Evolutionary conservation across 495 filamentous ascomycete species (phyloP), one percentile per base, ranked within the genome.

Genomic region (Astrothelium subdiscretum): DNA sequence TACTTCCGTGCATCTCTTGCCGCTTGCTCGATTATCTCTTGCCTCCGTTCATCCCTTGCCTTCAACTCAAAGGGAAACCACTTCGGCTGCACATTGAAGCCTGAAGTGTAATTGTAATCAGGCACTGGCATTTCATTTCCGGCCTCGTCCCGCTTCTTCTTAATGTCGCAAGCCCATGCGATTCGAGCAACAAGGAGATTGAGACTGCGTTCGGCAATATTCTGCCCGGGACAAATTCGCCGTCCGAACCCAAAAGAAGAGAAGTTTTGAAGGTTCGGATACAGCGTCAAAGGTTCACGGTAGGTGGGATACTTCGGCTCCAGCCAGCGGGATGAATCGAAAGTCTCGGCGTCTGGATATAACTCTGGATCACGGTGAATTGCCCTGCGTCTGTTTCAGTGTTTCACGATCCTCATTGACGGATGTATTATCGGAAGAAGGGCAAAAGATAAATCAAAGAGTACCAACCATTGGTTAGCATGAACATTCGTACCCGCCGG

Each of bases 141-240:
- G 12, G 71, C 65, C 0, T 59, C 58, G 52, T 74, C 73, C 22
- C 65, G 68, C 65, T 77, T 77, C 68, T 79, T 79, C 57, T 60
- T 69, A 15, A 85, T 70, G 66, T 80, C 61, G 38, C 77, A 79
- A 0, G 75, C 80, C 83, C 83, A 85, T 5, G 78, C 75, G 60
- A 83, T 66, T 5, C 79, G 77, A 52, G 80, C 77, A 73, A 82
- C 77, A 48, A 73, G 67, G 1, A 84, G 71, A 64, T 79, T 78
- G n/a, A 83, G 63, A 40, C 77, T 75, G 64, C 79, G 76, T 51
- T 80, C 76, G 5, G 79, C 81, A 62, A 85, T 72, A 51, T 78
- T 74, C 35, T 77, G 59, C 2, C 72, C 74, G 2, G 70, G 71
- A 58, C 74, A 76, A n/a, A 70, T 63, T 27, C 74, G 69, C 29